Base-by-base conservation (phyloP, 2,329 filamentous ascomycete genomes). In the Phaeophleospora eucalypticola region DNA sequence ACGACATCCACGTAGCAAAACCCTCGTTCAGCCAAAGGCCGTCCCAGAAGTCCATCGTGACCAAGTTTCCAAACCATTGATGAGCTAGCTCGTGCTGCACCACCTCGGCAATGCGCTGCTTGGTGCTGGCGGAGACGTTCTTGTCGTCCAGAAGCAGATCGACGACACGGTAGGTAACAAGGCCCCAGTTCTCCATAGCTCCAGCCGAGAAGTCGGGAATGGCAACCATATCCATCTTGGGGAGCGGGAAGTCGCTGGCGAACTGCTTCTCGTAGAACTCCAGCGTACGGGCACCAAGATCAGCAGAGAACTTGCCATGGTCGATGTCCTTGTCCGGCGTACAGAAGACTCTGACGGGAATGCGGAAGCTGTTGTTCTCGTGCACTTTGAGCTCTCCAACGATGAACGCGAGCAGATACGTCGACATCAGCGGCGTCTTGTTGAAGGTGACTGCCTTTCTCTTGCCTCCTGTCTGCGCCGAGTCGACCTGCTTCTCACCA, bases 1-100 rank as follows among this genome's bases (percentile, higher is more conserved):
- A 86, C 51, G 87, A 90, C 87, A 93, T 89, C 83, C 87, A 88
- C 33, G 88, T 94, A 24, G 89, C 88, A 60, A 94, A 94, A 29
- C 88, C 88, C 68, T 94, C 88, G 68, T 97, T 97, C 44, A 97
- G 80, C 91, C 91, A 97, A 6, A 97, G 74, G 45, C 90, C 91
- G 41, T 96, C 89, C 91, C 91, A 97, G 78, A 94, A 96, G 68
- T 95, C 89, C 89, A 96, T 96, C 43, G 91, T 96, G 20, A 96
- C 91, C 43, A 96, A 74, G 72, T 97, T 96, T 53, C 91, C 91
- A 64, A 97, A 97, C 91, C 91, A 97, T 70, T 96, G 91, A 71
- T 97, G 91, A 34, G 91, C 91, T 65, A 97, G 76, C 68, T 97
- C 91, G 72, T 97, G 91, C 76, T 96, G 90, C 20, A 97, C 91